phyloP scores from a whole-genome alignment of 768 basidiomycete genomes.

The Porphyrellus cyaneotinctus region DNA sequence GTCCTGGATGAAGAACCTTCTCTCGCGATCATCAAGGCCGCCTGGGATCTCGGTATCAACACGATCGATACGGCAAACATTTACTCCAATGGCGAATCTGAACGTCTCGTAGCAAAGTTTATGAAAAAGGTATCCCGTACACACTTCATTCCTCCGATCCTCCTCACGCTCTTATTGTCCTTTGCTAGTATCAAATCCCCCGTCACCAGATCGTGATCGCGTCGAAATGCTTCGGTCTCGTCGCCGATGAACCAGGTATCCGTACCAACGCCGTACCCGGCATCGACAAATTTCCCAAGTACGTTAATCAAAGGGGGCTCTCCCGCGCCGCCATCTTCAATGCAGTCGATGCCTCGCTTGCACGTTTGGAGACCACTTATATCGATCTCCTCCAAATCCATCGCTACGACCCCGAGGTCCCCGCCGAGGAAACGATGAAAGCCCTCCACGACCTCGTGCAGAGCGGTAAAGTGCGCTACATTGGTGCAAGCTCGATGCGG shows the following conservation, averaged over 20 bases:
- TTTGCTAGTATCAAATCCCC: conserved; percentile 28
- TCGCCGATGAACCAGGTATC: conserved; percentile 5
- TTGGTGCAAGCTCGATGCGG: conserved; percentile 45
- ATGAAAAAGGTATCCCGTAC: conserved; percentile 29
- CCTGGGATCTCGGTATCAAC: conserved; percentile 39
- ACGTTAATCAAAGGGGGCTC: conserved; percentile 31
- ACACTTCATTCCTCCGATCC: background rate
- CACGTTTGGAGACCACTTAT: conserved; percentile 33
- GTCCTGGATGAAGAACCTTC: conserved; percentile 28
- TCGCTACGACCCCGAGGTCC: conserved; percentile 35
- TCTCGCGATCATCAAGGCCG: conserved; percentile 34
- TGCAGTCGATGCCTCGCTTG: conserved; percentile 32
- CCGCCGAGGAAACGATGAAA: conserved; percentile 46
- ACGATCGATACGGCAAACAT: conserved; percentile 38
- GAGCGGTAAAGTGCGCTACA: conserved; percentile 47
- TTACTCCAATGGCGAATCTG: conserved; percentile 35
- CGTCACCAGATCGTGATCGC: conserved; percentile 31
- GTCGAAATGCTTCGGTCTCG: conserved; percentile 25
- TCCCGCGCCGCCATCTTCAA: conserved; percentile 38
- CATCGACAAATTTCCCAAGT: conserved; percentile 9
- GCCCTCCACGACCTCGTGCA: conserved; percentile 49
- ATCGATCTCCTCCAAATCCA: conserved; percentile 44
- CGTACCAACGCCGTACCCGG: background rate
- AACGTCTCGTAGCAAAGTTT: conserved; percentile 35
- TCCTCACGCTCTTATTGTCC: background rate